Conservation (phyloP, 768 basidiomycete species). For the Crepidotus variabilis region DNA sequence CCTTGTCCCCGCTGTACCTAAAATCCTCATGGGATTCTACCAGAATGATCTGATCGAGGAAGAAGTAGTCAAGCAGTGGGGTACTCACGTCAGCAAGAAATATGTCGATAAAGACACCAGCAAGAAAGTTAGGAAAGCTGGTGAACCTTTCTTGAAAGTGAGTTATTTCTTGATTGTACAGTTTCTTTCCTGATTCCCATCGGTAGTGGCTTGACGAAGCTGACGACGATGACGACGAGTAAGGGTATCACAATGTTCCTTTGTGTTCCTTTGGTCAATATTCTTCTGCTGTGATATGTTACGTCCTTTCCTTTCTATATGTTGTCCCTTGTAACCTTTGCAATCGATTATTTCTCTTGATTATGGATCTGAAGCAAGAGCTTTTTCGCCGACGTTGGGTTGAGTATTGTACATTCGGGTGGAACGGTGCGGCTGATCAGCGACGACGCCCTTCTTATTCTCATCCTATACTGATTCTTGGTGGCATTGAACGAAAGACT, state of each 20-base stretch:
- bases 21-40: conserved; percentile 92
- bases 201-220: conserved; percentile 84
- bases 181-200: conserved; percentile 5
- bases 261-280: neutral
- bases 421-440: too few species aligned
- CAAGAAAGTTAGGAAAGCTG: conserved; percentile 95
- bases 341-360: neutral
- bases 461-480: too few species aligned
- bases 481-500: too few species aligned
- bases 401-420: too few species aligned
- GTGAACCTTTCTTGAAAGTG: conserved; percentile 93
- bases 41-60: conserved; percentile 92
- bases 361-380: too few species aligned
- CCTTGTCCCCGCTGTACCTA: conserved; percentile 70
- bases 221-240: conserved; percentile 72
- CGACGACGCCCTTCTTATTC: too few species aligned
- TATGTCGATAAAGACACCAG: conserved; percentile 92
- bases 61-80: conserved; percentile 87
- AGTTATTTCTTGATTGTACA: conserved; percentile 10
- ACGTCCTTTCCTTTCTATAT: neutral
- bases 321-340: neutral
- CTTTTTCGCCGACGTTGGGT: too few species aligned
- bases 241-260: conserved; percentile 23
- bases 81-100: conserved; percentile 94
- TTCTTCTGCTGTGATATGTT: neutral